Percentiles rank a stretch among this genome's conserved stretches.
Evolutionary conservation across 495 filamentous ascomycete species (phyloP).

Genomic region (Penicillium herquei): DNA sequence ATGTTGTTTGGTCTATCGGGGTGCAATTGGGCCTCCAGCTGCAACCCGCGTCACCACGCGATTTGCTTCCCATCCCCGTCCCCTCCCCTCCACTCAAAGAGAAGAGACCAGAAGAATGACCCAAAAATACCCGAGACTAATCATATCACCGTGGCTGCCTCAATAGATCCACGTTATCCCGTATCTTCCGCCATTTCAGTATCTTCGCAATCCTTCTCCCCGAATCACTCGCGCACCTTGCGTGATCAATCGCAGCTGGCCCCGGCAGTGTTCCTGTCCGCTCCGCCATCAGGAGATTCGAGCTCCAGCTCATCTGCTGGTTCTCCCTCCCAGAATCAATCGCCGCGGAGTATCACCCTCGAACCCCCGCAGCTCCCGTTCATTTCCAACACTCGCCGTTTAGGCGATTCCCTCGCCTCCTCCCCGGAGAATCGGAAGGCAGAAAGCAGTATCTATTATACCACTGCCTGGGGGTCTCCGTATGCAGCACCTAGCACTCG

Average conservation of each 20-base stretch:
- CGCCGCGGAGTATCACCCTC: conserved; percentile 30
- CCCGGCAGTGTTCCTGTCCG: conserved; percentile 31
- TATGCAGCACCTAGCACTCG: conserved; percentile 58
- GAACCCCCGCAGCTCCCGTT: conserved; percentile 36
- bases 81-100: conserved; percentile 14
- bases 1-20: not conserved
- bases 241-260: conserved; percentile 35
- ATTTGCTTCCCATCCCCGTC: conserved; percentile 11
- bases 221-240: conserved; percentile 26
- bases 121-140: conserved; percentile 6
- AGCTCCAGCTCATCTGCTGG: conserved; percentile 35
- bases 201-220: conserved; percentile 36
- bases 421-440: conserved; percentile 44
- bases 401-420: conserved; percentile 38
- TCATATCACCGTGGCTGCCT: conserved; percentile 13
- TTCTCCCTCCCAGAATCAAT: conserved; percentile 33
- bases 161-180: conserved; percentile 42
- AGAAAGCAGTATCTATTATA: conserved; percentile 55
- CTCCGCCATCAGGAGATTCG: conserved; percentile 40
- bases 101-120: not conserved
- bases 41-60: conserved; percentile 21
- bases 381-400: conserved; percentile 30
- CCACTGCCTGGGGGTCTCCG: conserved; percentile 72
- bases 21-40: conserved; percentile 8
- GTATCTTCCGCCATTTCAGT: conserved; percentile 43